Percentiles rank a stretch among this genome's conserved stretches.
phyloP scores from a whole-genome alignment of 495 filamentous ascomycete species.

The Aspergillus avenaceus region DNA sequence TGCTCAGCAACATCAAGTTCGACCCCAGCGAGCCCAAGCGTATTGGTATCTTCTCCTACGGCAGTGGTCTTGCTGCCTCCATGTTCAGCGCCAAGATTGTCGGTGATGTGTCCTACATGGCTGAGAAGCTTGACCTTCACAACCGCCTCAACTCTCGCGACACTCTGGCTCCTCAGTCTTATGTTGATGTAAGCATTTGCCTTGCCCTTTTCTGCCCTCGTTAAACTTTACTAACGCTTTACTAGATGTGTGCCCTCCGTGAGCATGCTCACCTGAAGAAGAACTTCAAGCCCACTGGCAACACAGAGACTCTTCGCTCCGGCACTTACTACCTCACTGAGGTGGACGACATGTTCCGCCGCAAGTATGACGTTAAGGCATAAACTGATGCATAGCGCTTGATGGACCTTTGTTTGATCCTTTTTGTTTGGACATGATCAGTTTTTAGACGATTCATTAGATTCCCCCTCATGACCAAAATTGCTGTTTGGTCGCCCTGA shows the following conservation, averaged over 20 bases:
- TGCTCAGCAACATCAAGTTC: constrained; percentile 69
- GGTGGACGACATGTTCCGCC: constrained; percentile 93
- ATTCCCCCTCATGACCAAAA: constrained; percentile 33
- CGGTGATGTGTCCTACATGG: constrained; percentile 71
- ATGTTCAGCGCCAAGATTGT: constrained; percentile 84
- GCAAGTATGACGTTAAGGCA: constrained; percentile 81
- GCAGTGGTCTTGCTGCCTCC: constrained; percentile 83
- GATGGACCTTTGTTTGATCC: constrained; percentile 14
- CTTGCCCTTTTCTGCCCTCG: neutral
- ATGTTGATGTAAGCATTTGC: constrained; percentile 66
- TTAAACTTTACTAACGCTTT: constrained; percentile 9
- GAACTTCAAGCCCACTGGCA: constrained; percentile 75
- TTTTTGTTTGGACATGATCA: constrained; percentile 30
- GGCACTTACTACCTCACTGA: constrained; percentile 87
- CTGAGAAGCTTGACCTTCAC: constrained; percentile 75
- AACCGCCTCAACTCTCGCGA: constrained; percentile 67
- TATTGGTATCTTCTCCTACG: constrained; percentile 91
- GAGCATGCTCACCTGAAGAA: constrained; percentile 95
- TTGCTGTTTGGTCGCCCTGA: constrained; percentile 22
- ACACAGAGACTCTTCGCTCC: constrained; percentile 66
- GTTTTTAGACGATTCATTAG: constrained; percentile 38
- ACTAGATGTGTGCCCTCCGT: constrained; percentile 87
- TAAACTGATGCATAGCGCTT: constrained; percentile 40
- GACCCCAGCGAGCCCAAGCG: constrained; percentile 76
- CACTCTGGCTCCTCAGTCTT: constrained; percentile 74